Evolutionary conservation across 2,329 filamentous ascomycete genomes (phyloP).

Genomic region (Cladosporium oxysporum): DNA sequence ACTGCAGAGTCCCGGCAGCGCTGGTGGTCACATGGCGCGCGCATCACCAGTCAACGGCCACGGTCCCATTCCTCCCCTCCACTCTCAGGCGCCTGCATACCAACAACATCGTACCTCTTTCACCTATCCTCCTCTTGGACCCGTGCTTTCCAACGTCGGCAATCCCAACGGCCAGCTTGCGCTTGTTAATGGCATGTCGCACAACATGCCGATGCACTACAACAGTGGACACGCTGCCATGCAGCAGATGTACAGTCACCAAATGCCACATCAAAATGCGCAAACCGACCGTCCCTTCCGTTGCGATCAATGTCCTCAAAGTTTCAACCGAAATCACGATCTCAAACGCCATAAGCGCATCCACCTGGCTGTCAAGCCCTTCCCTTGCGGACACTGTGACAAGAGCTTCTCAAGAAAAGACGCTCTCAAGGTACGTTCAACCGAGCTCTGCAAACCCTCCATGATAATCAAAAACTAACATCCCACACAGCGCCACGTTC

Average conservation of each 20-base stretch:
- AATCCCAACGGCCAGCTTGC: slow-evolving; percentile 72
- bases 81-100: slow-evolving; percentile 50
- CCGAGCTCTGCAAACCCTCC: background rate
- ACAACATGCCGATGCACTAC: slow-evolving; percentile 56
- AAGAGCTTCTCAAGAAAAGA: slow-evolving; percentile 98
- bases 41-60: slow-evolving; percentile 55
- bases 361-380: slow-evolving; percentile 92
- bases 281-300: slow-evolving; percentile 86
- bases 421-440: slow-evolving; percentile 78
- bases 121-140: slow-evolving; percentile 62
- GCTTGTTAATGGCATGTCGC: slow-evolving; percentile 60
- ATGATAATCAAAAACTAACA: slow-evolving; percentile 29
- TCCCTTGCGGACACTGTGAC: slow-evolving; percentile 85
- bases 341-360: slow-evolving; percentile 95
- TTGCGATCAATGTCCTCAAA: slow-evolving; percentile 88
- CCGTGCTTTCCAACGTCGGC: slow-evolving; percentile 76
- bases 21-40: slow-evolving; percentile 47
- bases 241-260: slow-evolving; percentile 64
- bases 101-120: slow-evolving; percentile 55
- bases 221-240: slow-evolving; percentile 65
- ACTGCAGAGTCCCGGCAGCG: slow-evolving; percentile 53
- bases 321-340: slow-evolving; percentile 95
- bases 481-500: slow-evolving; percentile 59
- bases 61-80: slow-evolving; percentile 46
- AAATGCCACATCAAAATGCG: slow-evolving; percentile 51